Conservation (phyloP, 192 early-diverging fungal genomes). For the Obelidium mucronatum region DNA sequence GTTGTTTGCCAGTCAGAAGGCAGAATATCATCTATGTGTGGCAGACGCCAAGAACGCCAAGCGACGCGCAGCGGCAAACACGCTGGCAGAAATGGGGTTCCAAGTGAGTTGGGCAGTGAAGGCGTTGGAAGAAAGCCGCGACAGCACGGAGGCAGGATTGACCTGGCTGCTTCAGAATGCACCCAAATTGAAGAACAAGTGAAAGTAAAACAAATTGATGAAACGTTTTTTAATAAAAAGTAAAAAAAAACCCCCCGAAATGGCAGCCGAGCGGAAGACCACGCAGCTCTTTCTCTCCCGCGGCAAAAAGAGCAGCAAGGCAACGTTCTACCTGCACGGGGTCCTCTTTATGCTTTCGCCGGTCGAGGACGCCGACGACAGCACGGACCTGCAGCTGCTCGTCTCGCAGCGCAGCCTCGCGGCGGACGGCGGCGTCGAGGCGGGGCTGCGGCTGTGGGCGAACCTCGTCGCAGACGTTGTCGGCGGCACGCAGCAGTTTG, state of each 20-base stretch:
- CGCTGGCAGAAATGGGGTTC: slow-evolving; percentile 39
- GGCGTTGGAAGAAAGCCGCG: slow-evolving; percentile 62
- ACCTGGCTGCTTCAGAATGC: slow-evolving; percentile 70
- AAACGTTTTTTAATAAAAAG: too few species aligned
- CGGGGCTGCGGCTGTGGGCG: slow-evolving; percentile 22
- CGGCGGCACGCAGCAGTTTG: slow-evolving; percentile 7
- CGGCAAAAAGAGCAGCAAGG: slow-evolving; percentile 22
- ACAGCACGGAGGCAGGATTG: slow-evolving; percentile 58
- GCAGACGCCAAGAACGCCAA: slow-evolving; percentile 60
- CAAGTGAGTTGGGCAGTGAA: slow-evolving; percentile 74
- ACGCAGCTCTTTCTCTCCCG: slow-evolving; percentile 29
- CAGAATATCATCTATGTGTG: slow-evolving; percentile 67
- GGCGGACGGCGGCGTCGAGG: background rate
- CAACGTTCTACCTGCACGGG: slow-evolving; percentile 25
- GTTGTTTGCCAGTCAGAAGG: slow-evolving; percentile 22
- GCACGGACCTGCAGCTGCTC: slow-evolving; percentile 6
- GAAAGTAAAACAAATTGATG: too few species aligned
- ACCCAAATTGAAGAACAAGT: too few species aligned
- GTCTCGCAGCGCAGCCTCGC: background rate
- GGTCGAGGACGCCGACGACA: background rate
- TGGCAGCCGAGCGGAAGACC: too few species aligned
- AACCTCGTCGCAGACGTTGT: slow-evolving; percentile 12
- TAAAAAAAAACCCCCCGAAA: too few species aligned
- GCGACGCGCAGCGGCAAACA: slow-evolving; percentile 31
- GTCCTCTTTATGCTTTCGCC: slow-evolving; percentile 21